These are phyloP conservation scores for Crassisporium funariophilum DNA, from an alignment of 768 basidiomycete genomes.

Conservation along the genomic window DNA sequence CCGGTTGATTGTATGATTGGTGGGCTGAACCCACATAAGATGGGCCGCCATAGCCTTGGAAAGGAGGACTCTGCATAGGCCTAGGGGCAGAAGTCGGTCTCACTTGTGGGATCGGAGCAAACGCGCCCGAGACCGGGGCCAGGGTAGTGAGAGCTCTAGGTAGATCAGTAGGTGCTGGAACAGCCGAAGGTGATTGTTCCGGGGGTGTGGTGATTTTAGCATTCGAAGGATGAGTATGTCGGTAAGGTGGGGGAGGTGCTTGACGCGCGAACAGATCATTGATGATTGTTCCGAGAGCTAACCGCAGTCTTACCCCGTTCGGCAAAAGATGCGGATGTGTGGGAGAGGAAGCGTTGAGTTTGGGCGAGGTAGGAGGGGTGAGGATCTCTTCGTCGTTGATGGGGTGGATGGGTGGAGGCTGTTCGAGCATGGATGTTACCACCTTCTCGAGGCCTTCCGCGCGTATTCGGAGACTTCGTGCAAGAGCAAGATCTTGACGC, in stretches of 20 bases:
- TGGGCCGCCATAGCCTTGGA: conserved; percentile 12
- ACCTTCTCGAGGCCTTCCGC: conserved; percentile 86
- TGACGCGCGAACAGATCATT: conserved; percentile 83
- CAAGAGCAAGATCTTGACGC: conserved; percentile 62
- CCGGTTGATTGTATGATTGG: conserved; percentile 11
- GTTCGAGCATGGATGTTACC: conserved; percentile 76
- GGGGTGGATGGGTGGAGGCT: conserved; percentile 68
- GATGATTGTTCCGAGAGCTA: conserved; percentile 74
- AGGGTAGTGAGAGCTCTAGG: conserved; percentile 29
- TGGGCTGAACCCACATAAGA: conserved; percentile 12
- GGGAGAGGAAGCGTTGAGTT: conserved; percentile 35
- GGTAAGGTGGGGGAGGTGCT: conserved; percentile 53
- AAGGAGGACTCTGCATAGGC: conserved; percentile 19
- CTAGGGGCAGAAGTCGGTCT: conserved; percentile 11
- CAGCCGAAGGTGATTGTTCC: conserved; percentile 22
- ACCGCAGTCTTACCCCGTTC: conserved; percentile 77
- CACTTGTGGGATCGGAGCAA: conserved; percentile 16
- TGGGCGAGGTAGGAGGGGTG: conserved; percentile 56
- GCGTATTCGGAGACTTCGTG: conserved; percentile 64
- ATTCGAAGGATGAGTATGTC: conserved; percentile 36
- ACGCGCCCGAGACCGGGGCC: conserved; percentile 32
- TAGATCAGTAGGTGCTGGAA: conserved; percentile 28
- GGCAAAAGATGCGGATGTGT: conserved; percentile 66
- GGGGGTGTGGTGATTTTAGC: conserved; percentile 25
- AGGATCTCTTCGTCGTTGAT: conserved; percentile 54